Conservation (phyloP, 2,329 filamentous ascomycete genomes). For the Cordyceps cateniannulata region DNA sequence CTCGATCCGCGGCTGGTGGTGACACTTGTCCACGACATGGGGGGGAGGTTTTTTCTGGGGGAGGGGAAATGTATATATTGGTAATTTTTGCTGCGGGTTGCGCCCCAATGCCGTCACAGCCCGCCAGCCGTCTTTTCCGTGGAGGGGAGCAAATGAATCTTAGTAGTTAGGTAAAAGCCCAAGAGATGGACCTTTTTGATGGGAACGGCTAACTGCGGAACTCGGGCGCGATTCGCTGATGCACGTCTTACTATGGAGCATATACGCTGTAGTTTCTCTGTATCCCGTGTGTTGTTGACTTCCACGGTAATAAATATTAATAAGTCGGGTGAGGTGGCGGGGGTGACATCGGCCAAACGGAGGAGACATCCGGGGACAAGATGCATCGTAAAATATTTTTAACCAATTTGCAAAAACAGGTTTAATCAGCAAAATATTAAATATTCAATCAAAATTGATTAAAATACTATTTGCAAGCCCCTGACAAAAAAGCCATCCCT, state of each 20-base stretch:
- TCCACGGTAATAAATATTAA: too few relatives aligned
- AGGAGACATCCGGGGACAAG: too few relatives aligned
- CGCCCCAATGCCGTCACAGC: not conserved
- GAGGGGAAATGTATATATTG: not conserved
- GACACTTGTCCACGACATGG: constrained; percentile 2
- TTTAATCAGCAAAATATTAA: too few relatives aligned
- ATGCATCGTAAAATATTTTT: too few relatives aligned
- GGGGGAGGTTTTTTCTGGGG: not conserved
- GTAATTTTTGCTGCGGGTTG: not conserved
- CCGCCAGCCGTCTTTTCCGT: not conserved
- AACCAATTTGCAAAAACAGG: too few relatives aligned
- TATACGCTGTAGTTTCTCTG: too few relatives aligned
- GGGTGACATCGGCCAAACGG: not conserved
- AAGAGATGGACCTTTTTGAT: not conserved
- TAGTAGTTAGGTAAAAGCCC: not conserved
- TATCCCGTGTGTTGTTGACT: too few relatives aligned
- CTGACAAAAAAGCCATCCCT: too few relatives aligned
- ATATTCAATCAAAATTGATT: too few relatives aligned
- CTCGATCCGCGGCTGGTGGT: constrained; percentile 3
- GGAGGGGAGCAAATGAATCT: too few relatives aligned
- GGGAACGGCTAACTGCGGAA: constrained; percentile 6
- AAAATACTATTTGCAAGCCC: too few relatives aligned
- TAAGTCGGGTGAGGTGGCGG: not conserved
- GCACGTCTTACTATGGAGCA: not conserved
- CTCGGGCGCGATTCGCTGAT: not conserved